Conservation (phyloP, 108 stramenopile species). For the Cyclostephanos tholiformis region DNA sequence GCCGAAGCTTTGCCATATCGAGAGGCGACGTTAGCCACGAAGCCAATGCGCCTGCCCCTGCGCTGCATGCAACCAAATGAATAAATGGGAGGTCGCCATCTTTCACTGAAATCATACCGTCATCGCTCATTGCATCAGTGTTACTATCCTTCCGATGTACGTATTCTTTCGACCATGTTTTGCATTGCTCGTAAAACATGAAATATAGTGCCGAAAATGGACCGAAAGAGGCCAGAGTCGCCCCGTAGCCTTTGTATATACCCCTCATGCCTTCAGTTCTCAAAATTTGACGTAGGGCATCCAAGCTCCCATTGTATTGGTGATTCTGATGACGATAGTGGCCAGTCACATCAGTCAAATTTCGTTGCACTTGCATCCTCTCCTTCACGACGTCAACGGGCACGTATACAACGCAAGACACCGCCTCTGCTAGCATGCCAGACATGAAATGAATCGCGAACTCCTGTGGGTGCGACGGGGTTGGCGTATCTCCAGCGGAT, state of each 20-base stretch:
- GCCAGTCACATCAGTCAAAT: constrained; percentile 1
- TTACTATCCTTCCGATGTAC: constrained; percentile 10
- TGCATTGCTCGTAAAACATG: constrained; percentile 92
- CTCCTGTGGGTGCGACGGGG: constrained; percentile 26
- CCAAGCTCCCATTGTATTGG: constrained; percentile 76
- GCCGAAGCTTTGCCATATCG: constrained; percentile 95
- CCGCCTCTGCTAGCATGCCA: constrained; percentile 86
- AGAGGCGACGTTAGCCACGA: constrained; percentile 95
- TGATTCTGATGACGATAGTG: not conserved
- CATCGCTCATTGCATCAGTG: not conserved
- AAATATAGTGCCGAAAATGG: constrained; percentile 97
- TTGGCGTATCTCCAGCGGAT: constrained; percentile 11
- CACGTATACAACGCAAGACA: constrained; percentile 95
- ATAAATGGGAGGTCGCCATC: constrained; percentile 60
- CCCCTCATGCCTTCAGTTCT: constrained; percentile 85
- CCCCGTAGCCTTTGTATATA: constrained; percentile 92
- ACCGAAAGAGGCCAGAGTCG: constrained; percentile 94
- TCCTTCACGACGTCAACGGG: constrained; percentile 99
- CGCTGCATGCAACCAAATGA: constrained; percentile 72
- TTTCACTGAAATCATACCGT: constrained; percentile 7
- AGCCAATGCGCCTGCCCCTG: constrained; percentile 88
- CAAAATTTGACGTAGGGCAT: constrained; percentile 78
- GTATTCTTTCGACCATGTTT: constrained; percentile 47
- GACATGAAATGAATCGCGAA: constrained; percentile 71
- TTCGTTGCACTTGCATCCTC: constrained; percentile 91